Evolutionary conservation across 2,329 filamentous ascomycete species (phyloP), one percentile per base, ranked within the genome.

Genomic region (Verticillium klebahnii): DNA sequence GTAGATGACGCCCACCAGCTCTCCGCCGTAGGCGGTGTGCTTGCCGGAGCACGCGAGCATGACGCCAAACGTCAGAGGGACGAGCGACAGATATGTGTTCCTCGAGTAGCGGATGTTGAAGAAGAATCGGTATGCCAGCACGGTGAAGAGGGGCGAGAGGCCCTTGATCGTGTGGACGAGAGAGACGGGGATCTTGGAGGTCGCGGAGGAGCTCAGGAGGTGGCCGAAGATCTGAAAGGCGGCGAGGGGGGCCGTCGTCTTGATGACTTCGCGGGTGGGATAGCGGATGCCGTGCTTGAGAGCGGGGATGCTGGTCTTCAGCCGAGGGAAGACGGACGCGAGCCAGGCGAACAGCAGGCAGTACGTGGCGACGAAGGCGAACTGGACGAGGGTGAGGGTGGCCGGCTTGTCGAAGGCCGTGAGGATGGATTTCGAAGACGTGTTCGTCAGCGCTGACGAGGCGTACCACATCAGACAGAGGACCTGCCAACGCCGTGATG

Each of bases 111-210:
- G 88, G 64, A 98, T 96, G 69, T 92, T 85, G 77, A 94, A 96
- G 72, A 97, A 83, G 67, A 96, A 77, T 60, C 95, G 89, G 73
- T 99, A 99, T 59, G 95, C 95, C 61, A 96, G 76, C 52, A 99
- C 95, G 0, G 95, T 99, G 74, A 99, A 96, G 8, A 99, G 82
- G 4, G 95, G 95, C 2, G 94, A 98, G 31, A 99, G 86, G 8
- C 95, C 95, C 78, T 99, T 99, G 78, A 99, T 98, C 1, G 95
- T 99, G 76, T 99, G 95, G 3, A 99, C 95, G 39, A 99, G 84
- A 7, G 95, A 98, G 1, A 99, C 95, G 0, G 95, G 94, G 60
- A 99, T 98, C 73, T 93, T 91, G 58, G 92, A 90, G 36, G 94
- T 99, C 32, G 95, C 94, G 66, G 93, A 95, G 6, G 94, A 96